Base-by-base conservation (phyloP, 441 rosid species). In the Pelargonium exstipulatum region DNA sequence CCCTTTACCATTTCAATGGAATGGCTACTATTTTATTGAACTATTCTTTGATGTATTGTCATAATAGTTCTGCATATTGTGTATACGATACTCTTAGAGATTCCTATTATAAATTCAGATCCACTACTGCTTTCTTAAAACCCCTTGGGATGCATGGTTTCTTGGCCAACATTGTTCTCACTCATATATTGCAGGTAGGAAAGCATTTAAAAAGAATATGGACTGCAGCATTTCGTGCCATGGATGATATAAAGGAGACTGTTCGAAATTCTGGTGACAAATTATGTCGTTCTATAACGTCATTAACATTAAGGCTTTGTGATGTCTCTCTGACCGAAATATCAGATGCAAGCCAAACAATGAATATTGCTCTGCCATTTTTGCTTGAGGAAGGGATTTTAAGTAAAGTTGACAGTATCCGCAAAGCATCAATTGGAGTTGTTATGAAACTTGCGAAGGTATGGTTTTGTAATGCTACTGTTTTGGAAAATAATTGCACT, bases 211-310 rank as follows among this genome's bases (percentile, higher is more conserved):
- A 83, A 84, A 83, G 81, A 75, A 60, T 92, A 66, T 95, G 99
- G 98, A 78, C 79, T 9, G 93, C 85, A 72, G 88, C 95, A 66
- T 95, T 89, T 80, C 98, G 98, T 76, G 97, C 98, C 79, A 92
- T 95, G 99, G 98, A 95, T 87, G 99, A 95, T 86, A 90, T 92
- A 71, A 95, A 95, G 83, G 99, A 95, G 85, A 92, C 98, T 75
- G 99, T 95, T 75, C 84, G 98, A 79, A 88, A 83, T 85, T 91
- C 99, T 62, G 99, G 97, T 68, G 98, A 92, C 80, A 92, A 83
- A 78, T 79, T 95, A 81, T 90, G 97, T 60, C 91, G 91, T 71
- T 72, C 84, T 65, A 83, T 87, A 77, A 86, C 90, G 64, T 87
- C 97, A 58, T 78, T 95, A 78, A 92, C 99, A 7, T 82, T 89